Conservation (phyloP, 1,284 basidiomycete genomes). For the Grifola frondosa region DNA sequence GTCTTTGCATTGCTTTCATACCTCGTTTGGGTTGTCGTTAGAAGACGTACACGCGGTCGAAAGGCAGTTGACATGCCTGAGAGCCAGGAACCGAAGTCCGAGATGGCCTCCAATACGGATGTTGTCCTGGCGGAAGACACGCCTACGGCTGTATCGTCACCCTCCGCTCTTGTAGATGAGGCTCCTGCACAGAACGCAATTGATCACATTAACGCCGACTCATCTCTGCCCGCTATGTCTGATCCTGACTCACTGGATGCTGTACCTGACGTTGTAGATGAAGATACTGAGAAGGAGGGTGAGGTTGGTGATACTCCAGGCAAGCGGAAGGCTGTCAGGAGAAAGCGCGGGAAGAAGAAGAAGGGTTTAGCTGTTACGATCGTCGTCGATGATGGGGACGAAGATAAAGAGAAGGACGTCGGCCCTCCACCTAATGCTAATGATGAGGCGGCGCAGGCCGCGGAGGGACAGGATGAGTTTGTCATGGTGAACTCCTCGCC, state of each 20-base stretch:
- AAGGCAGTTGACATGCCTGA: no score
- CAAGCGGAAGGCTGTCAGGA: slow-evolving; percentile 38
- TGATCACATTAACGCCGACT: no score
- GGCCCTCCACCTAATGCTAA: slow-evolving; percentile 30
- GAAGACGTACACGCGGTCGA: background rate
- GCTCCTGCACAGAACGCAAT: no score
- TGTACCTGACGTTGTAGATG: slow-evolving; percentile 40
- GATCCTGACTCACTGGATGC: no score
- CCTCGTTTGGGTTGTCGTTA: slow-evolving; percentile 4
- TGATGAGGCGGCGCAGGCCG: slow-evolving; percentile 8
- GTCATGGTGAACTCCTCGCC: slow-evolving; percentile 15
- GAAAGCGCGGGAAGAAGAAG: slow-evolving; percentile 49
- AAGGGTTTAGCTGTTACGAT: slow-evolving; percentile 32
- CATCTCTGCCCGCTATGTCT: no score
- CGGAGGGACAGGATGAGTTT: slow-evolving; percentile 4
- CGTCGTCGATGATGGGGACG: slow-evolving; percentile 21
- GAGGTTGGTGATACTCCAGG: slow-evolving; percentile 46
- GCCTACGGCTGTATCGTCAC: no score
- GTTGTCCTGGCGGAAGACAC: no score
- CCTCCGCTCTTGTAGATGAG: no score
- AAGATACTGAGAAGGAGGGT: slow-evolving; percentile 63
- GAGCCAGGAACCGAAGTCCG: no score
- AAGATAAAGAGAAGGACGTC: slow-evolving; percentile 32
- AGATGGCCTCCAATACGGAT: no score
- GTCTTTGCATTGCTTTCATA: slow-evolving; percentile 18